A percentile compares a stretch with the other conserved stretches of the same genome.
Conservation (phyloP, 2,329 filamentous ascomycete species). For the Cordyceps pruinosa region DNA sequence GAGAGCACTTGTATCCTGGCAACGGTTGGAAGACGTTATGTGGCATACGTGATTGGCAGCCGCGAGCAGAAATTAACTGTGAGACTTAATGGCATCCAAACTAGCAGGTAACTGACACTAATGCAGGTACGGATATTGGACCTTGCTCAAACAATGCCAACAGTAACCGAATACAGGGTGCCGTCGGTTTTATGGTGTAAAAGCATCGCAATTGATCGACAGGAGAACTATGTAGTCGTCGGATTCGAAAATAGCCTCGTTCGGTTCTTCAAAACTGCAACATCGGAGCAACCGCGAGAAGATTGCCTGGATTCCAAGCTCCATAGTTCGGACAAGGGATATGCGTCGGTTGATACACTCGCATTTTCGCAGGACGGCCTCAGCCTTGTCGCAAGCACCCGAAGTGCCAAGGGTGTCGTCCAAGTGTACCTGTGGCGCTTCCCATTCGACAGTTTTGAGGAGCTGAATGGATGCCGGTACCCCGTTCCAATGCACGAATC, state of each 20-base stretch:
- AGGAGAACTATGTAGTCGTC: slow-evolving; percentile 33
- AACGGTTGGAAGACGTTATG: slow-evolving; percentile 28
- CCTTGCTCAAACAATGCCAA: slow-evolving; percentile 24
- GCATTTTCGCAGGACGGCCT: slow-evolving; percentile 34
- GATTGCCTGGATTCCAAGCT: slow-evolving; percentile 28
- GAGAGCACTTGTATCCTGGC: slow-evolving; percentile 34
- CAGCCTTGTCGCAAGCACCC: slow-evolving; percentile 31
- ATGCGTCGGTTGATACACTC: slow-evolving; percentile 32
- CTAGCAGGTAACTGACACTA: background rate
- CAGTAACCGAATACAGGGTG: slow-evolving; percentile 32
- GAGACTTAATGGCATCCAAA: slow-evolving; percentile 12
- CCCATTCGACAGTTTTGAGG: slow-evolving; percentile 29
- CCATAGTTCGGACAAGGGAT: slow-evolving; percentile 28
- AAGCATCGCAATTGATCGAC: slow-evolving; percentile 32
- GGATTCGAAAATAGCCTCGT: slow-evolving; percentile 34
- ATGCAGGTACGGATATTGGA: slow-evolving; percentile 33
- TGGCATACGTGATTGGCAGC: slow-evolving; percentile 34
- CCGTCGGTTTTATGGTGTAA: slow-evolving; percentile 32
- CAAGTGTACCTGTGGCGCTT: slow-evolving; percentile 32
- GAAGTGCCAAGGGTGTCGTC: slow-evolving; percentile 29
- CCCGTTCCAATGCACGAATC: slow-evolving; percentile 33
- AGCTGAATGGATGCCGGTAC: slow-evolving; percentile 30
- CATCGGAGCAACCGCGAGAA: slow-evolving; percentile 28
- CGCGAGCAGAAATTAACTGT: slow-evolving; percentile 35
- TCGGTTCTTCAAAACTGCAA: slow-evolving; percentile 32